These are phyloP conservation scores for Hysterium pulicare DNA, from an alignment of 2,329 filamentous ascomycete genomes.

Conservation along the genomic window DNA sequence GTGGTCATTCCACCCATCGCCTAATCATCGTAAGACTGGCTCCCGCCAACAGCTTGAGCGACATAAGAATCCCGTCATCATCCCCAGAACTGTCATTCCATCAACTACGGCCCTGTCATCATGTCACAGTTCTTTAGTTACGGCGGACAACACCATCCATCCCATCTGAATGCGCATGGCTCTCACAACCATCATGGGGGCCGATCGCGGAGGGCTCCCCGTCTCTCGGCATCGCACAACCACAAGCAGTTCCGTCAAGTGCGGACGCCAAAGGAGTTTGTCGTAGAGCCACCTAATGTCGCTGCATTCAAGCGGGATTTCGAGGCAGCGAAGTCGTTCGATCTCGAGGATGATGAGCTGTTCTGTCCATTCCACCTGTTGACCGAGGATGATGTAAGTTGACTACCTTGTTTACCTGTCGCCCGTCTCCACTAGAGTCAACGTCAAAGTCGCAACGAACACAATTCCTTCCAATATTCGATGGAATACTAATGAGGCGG, in stretches of 20 bases:
- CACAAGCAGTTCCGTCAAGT: slow-evolving; percentile 85
- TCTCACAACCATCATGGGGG: slow-evolving; percentile 78
- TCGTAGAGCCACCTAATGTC: slow-evolving; percentile 72
- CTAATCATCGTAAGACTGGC: neutral
- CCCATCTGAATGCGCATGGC: slow-evolving; percentile 51
- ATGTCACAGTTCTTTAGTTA: slow-evolving; percentile 52
- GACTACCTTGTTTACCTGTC: slow-evolving; percentile 13
- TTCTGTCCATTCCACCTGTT: slow-evolving; percentile 85
- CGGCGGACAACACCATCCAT: slow-evolving; percentile 44
- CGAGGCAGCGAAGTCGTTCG: slow-evolving; percentile 88
- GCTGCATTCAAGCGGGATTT: slow-evolving; percentile 81
- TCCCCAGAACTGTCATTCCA: slow-evolving; percentile 8
- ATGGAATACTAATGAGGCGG: slow-evolving; percentile 30
- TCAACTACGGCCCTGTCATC: slow-evolving; percentile 19
- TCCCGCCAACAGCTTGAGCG: neutral
- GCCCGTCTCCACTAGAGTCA: slow-evolving; percentile 18
- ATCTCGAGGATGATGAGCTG: slow-evolving; percentile 92
- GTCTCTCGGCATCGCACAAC: slow-evolving; percentile 77
- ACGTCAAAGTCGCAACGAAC: no score
- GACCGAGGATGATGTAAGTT: slow-evolving; percentile 83
- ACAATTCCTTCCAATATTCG: slow-evolving; percentile 1
- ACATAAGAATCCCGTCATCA: neutral
- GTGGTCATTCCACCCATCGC: slow-evolving; percentile 11
- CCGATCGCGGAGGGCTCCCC: slow-evolving; percentile 79
- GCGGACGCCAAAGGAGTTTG: slow-evolving; percentile 75